phyloP scores from a whole-genome alignment of 176 grass and related monocot species.

The Raddia distichophylla region DNA sequence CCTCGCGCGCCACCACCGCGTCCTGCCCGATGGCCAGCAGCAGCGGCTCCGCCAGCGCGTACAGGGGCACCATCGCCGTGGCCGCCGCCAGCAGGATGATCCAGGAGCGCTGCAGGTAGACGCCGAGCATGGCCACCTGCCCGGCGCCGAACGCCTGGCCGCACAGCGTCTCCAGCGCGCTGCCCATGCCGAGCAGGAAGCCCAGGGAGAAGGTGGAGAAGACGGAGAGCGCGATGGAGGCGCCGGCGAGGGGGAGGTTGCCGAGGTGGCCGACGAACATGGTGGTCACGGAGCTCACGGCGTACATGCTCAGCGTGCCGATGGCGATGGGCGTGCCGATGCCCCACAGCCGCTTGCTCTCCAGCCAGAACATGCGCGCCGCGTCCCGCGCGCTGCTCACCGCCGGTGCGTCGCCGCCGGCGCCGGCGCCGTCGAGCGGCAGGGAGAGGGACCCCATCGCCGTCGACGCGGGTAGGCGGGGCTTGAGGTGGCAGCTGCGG shows the following conservation, averaged over 20 bases:
- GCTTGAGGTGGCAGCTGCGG: no score
- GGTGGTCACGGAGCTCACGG: slow-evolving; percentile 48
- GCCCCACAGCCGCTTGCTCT: slow-evolving; percentile 59
- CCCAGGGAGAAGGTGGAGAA: slow-evolving; percentile 59
- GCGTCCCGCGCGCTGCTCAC: slow-evolving; percentile 19
- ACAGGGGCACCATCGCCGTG: slow-evolving; percentile 43
- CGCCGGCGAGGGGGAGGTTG: slow-evolving; percentile 59
- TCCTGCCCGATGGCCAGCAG: slow-evolving; percentile 58
- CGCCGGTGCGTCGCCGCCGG: background rate
- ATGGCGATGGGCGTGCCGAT: slow-evolving; percentile 68
- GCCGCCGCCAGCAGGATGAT: slow-evolving; percentile 44
- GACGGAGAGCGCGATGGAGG: slow-evolving; percentile 64
- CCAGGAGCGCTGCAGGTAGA: slow-evolving; percentile 77
- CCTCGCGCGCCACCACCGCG: slow-evolving; percentile 36
- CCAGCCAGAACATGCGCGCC: slow-evolving; percentile 30
- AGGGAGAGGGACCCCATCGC: no score
- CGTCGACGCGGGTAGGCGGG: no score
- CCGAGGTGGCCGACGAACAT: slow-evolving; percentile 78
- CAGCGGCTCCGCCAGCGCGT: slow-evolving; percentile 49
- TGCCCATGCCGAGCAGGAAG: slow-evolving; percentile 85
- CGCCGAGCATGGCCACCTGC: slow-evolving; percentile 61
- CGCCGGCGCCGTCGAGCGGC: no score
- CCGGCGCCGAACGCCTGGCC: slow-evolving; percentile 79
- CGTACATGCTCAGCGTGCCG: slow-evolving; percentile 47
- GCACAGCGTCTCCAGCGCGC: slow-evolving; percentile 86